Percentiles rank a stretch among this genome's conserved stretches.
phyloP scores from a whole-genome alignment of 2,329 filamentous ascomycete genomes.

The Alternaria consortialis region DNA sequence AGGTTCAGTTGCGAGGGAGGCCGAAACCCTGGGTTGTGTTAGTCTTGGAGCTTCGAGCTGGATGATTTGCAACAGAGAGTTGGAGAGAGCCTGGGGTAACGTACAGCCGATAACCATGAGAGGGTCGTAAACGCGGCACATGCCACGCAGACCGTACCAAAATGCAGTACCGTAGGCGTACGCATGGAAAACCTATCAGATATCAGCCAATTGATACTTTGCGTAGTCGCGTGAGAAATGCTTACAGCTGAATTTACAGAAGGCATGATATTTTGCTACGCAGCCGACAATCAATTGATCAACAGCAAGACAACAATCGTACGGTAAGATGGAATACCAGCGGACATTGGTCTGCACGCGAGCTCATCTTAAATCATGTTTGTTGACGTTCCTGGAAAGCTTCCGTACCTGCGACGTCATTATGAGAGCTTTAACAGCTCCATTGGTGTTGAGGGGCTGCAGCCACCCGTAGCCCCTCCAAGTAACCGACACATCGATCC shows the following conservation, averaged over 20 bases:
- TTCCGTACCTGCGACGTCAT: constrained; percentile 23
- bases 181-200: constrained; percentile 31
- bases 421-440: constrained; percentile 26
- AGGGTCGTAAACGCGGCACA: constrained; percentile 36
- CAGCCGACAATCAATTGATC: not conserved
- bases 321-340: not conserved
- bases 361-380: constrained; percentile 2
- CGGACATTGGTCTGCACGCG: not conserved
- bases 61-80: not conserved
- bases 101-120: constrained; percentile 37
- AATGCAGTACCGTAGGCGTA: constrained; percentile 39
- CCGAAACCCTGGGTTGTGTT: constrained; percentile 29
- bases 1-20: constrained; percentile 36
- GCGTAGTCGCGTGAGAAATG: no score
- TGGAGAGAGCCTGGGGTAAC: not conserved
- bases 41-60: not conserved
- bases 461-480: constrained; percentile 6
- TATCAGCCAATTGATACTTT: not conserved
- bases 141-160: constrained; percentile 37
- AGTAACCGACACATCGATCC: not conserved
- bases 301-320: not conserved
- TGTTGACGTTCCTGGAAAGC: constrained; percentile 1
- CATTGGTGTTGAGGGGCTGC: constrained; percentile 21
- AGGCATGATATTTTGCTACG: constrained; percentile 5
- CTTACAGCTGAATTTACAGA: constrained; percentile 12